These are phyloP conservation scores for Rhodotorula sp. DNA, from an alignment of 1,284 basidiomycete species.

Conservation along the genomic window DNA sequence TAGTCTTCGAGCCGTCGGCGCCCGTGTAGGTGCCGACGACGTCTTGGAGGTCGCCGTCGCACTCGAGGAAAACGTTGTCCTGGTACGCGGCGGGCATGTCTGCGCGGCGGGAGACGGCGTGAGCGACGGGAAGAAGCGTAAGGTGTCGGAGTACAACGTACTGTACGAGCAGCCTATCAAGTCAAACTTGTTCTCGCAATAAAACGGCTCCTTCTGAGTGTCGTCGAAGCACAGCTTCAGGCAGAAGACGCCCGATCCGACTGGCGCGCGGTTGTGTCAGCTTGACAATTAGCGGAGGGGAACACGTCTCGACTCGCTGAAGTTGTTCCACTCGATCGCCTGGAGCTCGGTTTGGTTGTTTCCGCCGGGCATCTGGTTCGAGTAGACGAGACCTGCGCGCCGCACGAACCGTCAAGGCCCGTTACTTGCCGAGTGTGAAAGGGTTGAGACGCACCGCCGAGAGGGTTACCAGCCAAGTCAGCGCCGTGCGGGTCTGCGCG, in stretches of 20 bases:
- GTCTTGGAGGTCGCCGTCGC: constrained; percentile 64
- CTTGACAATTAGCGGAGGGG: neutral
- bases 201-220: constrained; percentile 38
- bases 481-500: constrained; percentile 36
- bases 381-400: constrained; percentile 33
- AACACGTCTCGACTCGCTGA: neutral
- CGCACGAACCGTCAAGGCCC: too few relatives aligned
- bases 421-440: too few relatives aligned
- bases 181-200: constrained; percentile 55
- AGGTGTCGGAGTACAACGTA: neutral
- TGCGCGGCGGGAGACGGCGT: neutral
- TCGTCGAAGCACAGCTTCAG: constrained; percentile 57
- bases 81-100: constrained; percentile 62
- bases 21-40: constrained; percentile 58
- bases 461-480: constrained; percentile 34
- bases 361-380: constrained; percentile 46
- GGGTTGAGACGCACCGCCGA: constrained; percentile 20
- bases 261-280: constrained; percentile 51
- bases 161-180: constrained; percentile 67
- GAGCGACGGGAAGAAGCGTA: neutral
- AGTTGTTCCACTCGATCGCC: constrained; percentile 55
- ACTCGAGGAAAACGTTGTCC: constrained; percentile 61
- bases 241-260: constrained; percentile 60
- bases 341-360: constrained; percentile 44
- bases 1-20: constrained; percentile 14